phyloP scores from a whole-genome alignment of 2,329 filamentous ascomycete species.

The Neocucurbitaria cava region DNA sequence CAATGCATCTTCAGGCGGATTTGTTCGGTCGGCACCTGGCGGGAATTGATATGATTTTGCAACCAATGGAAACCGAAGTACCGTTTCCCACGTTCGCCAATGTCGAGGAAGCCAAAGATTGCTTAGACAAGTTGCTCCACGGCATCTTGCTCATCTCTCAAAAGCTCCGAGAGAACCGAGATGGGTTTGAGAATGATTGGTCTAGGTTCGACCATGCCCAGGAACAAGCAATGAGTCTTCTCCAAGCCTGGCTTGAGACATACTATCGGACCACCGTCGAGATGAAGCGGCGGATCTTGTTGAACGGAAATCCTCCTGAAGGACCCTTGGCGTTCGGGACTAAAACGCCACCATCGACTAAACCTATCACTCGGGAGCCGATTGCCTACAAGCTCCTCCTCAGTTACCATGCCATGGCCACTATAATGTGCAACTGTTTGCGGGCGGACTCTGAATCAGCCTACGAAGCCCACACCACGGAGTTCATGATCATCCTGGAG shows the following conservation, averaged over 20 bases:
- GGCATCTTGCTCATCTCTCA: conserved; percentile 1
- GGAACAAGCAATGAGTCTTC: neutral
- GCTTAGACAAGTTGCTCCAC: conserved; percentile 14
- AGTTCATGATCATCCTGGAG: conserved; percentile 20
- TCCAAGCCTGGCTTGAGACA: conserved; percentile 2
- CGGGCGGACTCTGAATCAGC: conserved; percentile 3
- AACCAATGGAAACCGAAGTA: neutral
- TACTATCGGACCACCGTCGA: conserved; percentile 1
- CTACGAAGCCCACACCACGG: conserved; percentile 29
- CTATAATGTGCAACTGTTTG: conserved; percentile 21
- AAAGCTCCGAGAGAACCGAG: neutral
- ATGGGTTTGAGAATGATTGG: neutral
- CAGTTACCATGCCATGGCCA: conserved; percentile 25
- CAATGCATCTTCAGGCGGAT: conserved; percentile 23
- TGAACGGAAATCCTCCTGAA: neutral
- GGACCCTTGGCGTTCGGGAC: neutral
- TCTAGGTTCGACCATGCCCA: neutral
- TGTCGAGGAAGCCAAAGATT: conserved; percentile 10
- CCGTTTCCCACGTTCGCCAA: conserved; percentile 1
- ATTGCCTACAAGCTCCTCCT: conserved; percentile 15
- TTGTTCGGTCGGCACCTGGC: conserved; percentile 18
- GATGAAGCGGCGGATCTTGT: neutral
- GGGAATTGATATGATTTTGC: conserved; percentile 1
- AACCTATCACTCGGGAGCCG: neutral
- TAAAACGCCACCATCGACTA: neutral